Conservation (phyloP, 495 filamentous ascomycete genomes). For the Terfezia boudieri region DNA sequence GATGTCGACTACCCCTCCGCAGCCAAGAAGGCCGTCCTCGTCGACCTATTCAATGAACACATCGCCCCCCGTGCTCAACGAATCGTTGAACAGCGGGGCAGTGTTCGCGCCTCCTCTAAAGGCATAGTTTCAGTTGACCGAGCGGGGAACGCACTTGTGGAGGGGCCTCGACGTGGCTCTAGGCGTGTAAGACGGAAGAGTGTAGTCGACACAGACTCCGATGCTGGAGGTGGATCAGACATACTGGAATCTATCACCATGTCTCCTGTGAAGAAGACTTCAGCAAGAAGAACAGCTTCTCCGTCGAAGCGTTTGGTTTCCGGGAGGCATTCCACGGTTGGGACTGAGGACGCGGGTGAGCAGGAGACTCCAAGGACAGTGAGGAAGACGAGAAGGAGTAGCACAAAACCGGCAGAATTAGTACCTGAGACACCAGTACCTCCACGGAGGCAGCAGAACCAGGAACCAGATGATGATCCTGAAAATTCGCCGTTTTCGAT, state of each 20-base stretch:
- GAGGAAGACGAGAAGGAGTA: conserved; percentile 30
- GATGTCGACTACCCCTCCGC: conserved; percentile 63
- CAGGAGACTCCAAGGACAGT: conserved; percentile 23
- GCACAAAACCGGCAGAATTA: conserved; percentile 1
- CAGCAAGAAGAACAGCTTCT: conserved; percentile 5
- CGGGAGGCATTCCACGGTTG: conserved; percentile 32
- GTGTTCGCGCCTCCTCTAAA: conserved; percentile 54
- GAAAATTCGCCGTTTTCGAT: conserved; percentile 43
- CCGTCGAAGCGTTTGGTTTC: conserved; percentile 21
- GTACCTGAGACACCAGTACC: conserved; percentile 1
- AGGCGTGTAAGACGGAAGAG: background rate
- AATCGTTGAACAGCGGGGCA: conserved; percentile 47
- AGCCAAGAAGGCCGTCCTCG: conserved; percentile 69
- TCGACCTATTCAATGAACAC: conserved; percentile 60
- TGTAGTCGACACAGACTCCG: background rate
- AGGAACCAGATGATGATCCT: conserved; percentile 12
- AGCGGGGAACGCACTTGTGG: background rate
- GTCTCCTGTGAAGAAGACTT: background rate
- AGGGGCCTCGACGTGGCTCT: too few species aligned
- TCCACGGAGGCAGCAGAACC: conserved; percentile 18
- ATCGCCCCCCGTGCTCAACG: conserved; percentile 55
- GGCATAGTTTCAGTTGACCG: conserved; percentile 50
- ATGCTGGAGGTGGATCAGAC: background rate
- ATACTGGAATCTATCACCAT: background rate
- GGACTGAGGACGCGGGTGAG: conserved; percentile 25